phyloP scores from a whole-genome alignment of 2,329 filamentous ascomycete genomes.

The Fusarium secorum region DNA sequence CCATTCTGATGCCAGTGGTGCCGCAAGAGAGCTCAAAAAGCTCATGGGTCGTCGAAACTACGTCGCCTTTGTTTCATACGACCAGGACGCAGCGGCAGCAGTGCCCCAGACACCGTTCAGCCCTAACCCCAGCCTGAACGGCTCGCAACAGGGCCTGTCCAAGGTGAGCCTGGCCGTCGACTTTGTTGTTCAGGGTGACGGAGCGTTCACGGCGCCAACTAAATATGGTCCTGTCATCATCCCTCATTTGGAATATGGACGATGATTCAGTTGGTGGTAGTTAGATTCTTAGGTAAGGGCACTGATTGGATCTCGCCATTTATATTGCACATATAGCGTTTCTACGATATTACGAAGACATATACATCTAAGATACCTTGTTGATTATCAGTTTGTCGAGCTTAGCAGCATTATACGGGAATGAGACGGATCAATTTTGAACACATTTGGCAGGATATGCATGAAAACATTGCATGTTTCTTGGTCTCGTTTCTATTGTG shows the following conservation, averaged over 20 bases:
- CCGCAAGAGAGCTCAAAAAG: constrained; percentile 82
- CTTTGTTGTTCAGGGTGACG: constrained; percentile 95
- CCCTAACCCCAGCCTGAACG: constrained; percentile 47
- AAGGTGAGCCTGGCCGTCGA: constrained; percentile 91
- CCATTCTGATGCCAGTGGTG: constrained; percentile 89
- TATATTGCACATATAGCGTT: constrained; percentile 30
- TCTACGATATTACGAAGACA: constrained; percentile 32
- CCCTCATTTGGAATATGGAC: constrained; percentile 80
- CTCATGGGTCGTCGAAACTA: constrained; percentile 96
- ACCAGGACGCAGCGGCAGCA: constrained; percentile 74
- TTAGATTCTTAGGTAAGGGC: background rate
- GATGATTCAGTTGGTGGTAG: constrained; percentile 28
- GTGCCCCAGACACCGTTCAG: constrained; percentile 49
- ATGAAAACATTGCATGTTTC: constrained; percentile 16
- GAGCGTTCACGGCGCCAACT: constrained; percentile 79
- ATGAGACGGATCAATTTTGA: background rate
- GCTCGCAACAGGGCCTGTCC: constrained; percentile 56
- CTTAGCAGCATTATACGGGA: background rate
- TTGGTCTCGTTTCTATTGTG: constrained; percentile 28
- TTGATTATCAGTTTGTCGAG: constrained; percentile 9
- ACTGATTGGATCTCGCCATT: constrained; percentile 1
- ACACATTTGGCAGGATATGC: background rate
- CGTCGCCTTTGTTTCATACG: constrained; percentile 90
- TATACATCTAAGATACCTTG: constrained; percentile 38
- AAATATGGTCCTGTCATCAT: constrained; percentile 98